phyloP scores from a whole-genome alignment of 306 rosid genomes.

The Trifolium pratense region DNA sequence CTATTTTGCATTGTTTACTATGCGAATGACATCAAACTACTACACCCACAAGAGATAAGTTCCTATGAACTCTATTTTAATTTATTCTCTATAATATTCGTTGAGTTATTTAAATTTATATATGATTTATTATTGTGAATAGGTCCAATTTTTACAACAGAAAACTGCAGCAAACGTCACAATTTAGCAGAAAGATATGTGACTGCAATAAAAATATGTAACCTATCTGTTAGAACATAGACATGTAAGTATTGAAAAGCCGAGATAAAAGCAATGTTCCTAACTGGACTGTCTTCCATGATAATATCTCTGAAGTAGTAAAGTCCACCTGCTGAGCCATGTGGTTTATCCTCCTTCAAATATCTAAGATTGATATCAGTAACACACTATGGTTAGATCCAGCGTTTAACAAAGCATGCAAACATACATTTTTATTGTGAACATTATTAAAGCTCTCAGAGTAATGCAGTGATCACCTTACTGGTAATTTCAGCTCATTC shows the following conservation, averaged over 20 bases:
- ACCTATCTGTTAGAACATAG: conserved; percentile 23
- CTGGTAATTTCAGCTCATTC: conserved; percentile 89
- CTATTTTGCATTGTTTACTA: too few relatives aligned
- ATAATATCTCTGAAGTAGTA: conserved; percentile 80
- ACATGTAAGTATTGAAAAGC: not conserved
- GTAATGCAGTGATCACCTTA: conserved; percentile 60
- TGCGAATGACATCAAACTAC: too few relatives aligned
- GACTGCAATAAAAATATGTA: conserved; percentile 65
- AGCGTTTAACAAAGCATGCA: conserved; percentile 8
- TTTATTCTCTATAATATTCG: too few relatives aligned
- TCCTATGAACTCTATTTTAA: too few relatives aligned
- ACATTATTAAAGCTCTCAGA: not conserved
- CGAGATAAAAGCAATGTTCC: conserved; percentile 31
- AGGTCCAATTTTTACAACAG: too few relatives aligned
- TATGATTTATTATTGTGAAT: too few relatives aligned
- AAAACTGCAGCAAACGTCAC: conserved; percentile 99
- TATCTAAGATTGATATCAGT: conserved; percentile 60
- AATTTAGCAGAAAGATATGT: conserved; percentile 84
- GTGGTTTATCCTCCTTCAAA: conserved; percentile 97
- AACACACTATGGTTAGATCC: conserved; percentile 33
- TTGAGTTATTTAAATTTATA: too few relatives aligned
- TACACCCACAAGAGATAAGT: too few relatives aligned
- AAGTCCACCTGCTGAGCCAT: conserved; percentile 94
- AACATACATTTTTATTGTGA: not conserved
- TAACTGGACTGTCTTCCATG: conserved; percentile 93